Evolutionary conservation across 805 yeast genomes (phyloP).

Genomic region (Cyberlindnera mycetangii): DNA sequence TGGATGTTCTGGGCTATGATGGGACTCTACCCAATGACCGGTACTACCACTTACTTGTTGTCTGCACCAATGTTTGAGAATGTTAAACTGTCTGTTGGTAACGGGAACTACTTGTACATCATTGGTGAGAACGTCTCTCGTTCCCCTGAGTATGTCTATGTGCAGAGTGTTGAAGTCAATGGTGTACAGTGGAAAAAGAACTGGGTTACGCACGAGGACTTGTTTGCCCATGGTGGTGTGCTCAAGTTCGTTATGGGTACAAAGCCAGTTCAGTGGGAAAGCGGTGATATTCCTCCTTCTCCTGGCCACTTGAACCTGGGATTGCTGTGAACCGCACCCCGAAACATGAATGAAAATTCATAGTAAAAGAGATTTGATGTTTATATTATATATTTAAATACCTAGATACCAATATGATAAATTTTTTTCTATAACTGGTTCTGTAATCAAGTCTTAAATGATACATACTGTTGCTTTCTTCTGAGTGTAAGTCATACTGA

Average conservation of each 20-base stretch:
- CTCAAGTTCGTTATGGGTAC: constrained; percentile 22
- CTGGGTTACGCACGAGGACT: constrained; percentile 33
- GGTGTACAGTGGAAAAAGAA: constrained; percentile 29
- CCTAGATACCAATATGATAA: too few relatives aligned
- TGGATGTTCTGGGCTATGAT: constrained; percentile 34
- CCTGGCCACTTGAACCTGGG: constrained; percentile 32
- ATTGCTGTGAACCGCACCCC: neutral
- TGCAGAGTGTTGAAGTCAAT: constrained; percentile 31
- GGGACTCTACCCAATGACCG: constrained; percentile 37
- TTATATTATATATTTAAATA: too few relatives aligned
- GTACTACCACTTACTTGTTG: constrained; percentile 34
- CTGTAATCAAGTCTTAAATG: too few relatives aligned
- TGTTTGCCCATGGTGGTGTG: constrained; percentile 31
- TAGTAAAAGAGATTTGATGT: too few relatives aligned
- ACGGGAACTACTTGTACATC: constrained; percentile 27
- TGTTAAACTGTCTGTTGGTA: constrained; percentile 26
- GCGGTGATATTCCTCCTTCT: constrained; percentile 21
- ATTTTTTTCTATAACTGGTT: too few relatives aligned
- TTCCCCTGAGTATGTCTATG: constrained; percentile 26
- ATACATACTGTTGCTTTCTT: too few relatives aligned
- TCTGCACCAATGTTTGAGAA: constrained; percentile 31
- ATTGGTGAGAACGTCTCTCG: constrained; percentile 24
- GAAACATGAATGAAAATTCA: too few relatives aligned
- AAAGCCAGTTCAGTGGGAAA: constrained; percentile 18
- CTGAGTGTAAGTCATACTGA: too few relatives aligned